Evolutionary conservation across 768 basidiomycete genomes (phyloP), one percentile per base, ranked within the genome.

Genomic region (Auriscalpium vulgare): DNA sequence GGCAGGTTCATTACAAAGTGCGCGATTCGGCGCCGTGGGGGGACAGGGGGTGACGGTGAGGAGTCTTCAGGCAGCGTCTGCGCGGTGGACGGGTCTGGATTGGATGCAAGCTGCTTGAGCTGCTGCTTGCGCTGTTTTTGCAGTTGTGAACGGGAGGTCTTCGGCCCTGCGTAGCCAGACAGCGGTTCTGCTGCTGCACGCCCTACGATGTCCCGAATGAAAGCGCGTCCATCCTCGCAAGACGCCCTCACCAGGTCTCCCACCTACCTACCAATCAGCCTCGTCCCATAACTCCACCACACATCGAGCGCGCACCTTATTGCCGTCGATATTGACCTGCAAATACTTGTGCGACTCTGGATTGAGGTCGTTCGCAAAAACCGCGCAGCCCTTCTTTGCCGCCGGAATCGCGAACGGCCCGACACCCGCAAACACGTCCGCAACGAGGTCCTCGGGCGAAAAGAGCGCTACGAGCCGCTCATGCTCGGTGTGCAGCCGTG

Each of bases 1-100:
- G 97, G 97, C 17, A 99, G 77, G 69, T 99, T 99, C 94, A 99
- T 95, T n/a, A 97, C 87, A 66, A 91, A 94, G 67, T 97, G 95
- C 11, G 82, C 72, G 60, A 97, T 83, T 46, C 78, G 72, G 54
- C 69, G 74, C 56, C 88, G 81, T 38, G 74, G 67, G 8, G 69
- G 72, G 46, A n/a, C 62, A 19, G 17, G 52, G 13, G 45, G 37
- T 29, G 58, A 43, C 8, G n/a, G 44, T 23, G 52, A 44, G 9
- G 50, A 11, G 16, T 17, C 16, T 35, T 52, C 54, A 4, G 59
- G 19, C 17, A 56, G 61, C 37, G 54, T 35, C 46, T 60, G 10
- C 23, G 55, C 47, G 45, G 57, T 16, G 47, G n/a, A 43, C 50
- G 34, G 56, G 56, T n/a, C 44, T 43, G 3, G 58, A 16, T 19